A percentile compares a stretch with the other conserved stretches of the same genome.
These are phyloP conservation scores for Laguncularia racemosa DNA, from an alignment of 345 rosid genomes.

Conservation along the genomic window DNA sequence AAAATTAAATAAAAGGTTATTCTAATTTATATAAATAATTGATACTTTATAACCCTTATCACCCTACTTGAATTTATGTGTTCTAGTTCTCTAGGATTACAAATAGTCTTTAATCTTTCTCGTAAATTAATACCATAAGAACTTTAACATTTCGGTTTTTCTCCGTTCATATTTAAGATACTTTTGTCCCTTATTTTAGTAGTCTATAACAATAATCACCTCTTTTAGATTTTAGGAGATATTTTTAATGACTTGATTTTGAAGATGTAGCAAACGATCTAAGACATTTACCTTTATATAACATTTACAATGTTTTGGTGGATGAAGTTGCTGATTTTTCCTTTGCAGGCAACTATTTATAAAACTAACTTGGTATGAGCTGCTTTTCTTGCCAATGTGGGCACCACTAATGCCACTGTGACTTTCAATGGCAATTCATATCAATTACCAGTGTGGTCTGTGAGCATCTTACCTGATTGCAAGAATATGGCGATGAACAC, in stretches of 20 bases:
- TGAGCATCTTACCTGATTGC: constrained; percentile 97
- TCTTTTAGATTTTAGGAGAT: not conserved
- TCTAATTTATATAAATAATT: too few relatives aligned
- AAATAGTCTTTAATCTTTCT: not conserved
- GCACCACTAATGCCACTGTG: constrained; percentile 53
- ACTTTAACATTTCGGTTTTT: too few relatives aligned
- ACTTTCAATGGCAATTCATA: constrained; percentile 67
- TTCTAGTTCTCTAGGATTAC: not conserved
- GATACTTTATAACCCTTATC: not conserved
- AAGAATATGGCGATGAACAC: constrained; percentile 78
- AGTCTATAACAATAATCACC: too few relatives aligned
- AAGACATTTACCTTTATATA: not conserved
- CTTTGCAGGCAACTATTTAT: constrained; percentile 66
- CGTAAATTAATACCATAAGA: not conserved
- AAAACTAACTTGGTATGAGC: constrained; percentile 68
- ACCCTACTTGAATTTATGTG: not conserved
- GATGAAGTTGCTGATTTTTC: not conserved
- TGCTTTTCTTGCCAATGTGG: constrained; percentile 82
- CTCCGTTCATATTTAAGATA: too few relatives aligned
- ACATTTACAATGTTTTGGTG: not conserved
- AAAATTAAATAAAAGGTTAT: too few relatives aligned
- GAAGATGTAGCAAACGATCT: not conserved
- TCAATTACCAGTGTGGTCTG: constrained; percentile 88
- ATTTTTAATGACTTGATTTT: not conserved
- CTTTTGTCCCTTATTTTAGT: too few relatives aligned